Evolutionary conservation across 1,284 basidiomycete genomes (phyloP).

Genomic region (Puccinia horiana): DNA sequence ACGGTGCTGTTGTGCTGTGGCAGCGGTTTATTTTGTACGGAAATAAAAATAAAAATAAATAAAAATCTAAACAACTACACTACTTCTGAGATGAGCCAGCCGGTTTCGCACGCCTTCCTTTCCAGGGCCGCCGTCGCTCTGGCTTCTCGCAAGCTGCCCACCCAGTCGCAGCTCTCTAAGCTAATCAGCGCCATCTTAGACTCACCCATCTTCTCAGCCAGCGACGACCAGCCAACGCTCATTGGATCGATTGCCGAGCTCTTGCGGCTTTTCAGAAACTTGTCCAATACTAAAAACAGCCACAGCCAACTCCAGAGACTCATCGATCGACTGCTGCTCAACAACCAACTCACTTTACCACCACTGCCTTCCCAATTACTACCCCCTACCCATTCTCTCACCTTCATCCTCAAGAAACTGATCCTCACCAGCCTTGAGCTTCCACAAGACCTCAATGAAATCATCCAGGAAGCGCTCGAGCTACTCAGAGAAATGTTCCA

Average conservation of each 20-base stretch:
- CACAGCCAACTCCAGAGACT: conserved; percentile 31
- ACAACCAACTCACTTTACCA: not conserved
- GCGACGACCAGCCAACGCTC: not conserved
- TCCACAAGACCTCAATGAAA: not conserved
- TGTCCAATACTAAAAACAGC: conserved; percentile 29
- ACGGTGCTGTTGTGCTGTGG: no score
- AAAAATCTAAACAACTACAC: not conserved
- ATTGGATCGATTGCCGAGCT: conserved; percentile 12
- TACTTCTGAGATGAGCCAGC: not conserved
- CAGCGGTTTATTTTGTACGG: no score
- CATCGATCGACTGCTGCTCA: not conserved
- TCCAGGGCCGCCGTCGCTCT: not conserved
- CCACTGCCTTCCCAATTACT: not conserved
- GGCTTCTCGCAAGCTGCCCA: conserved; percentile 28
- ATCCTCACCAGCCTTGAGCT: not conserved
- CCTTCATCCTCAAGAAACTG: not conserved
- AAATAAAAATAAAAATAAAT: no score
- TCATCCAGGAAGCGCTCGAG: not conserved
- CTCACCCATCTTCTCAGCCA: conserved; percentile 14
- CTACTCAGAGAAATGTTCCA: conserved; percentile 6
- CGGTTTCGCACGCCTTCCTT: conserved; percentile 11
- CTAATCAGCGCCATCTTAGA: conserved; percentile 19
- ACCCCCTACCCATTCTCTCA: not conserved
- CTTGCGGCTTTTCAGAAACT: not conserved
- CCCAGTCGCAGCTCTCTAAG: conserved; percentile 23